A percentile compares a stretch with the other conserved stretches of the same genome.
Conservation (phyloP, 208 protist genomes). For the Leishmania amazonensis region DNA sequence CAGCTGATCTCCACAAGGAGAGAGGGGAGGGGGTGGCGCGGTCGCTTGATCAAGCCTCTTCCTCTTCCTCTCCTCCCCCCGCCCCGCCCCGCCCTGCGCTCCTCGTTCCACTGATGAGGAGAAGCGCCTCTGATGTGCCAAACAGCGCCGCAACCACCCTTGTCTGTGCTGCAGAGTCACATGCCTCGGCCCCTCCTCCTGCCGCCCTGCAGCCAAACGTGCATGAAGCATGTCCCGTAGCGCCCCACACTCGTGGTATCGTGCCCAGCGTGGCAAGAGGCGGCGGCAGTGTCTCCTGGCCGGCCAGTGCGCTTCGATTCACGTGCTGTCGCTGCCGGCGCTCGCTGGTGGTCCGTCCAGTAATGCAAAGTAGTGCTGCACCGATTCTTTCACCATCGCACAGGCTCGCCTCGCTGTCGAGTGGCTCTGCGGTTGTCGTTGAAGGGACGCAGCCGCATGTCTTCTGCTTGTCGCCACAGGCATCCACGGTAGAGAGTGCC, state of each 20-base stretch:
- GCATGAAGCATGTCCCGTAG: background rate
- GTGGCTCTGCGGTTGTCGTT: background rate
- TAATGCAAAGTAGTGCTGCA: slow-evolving; percentile 1
- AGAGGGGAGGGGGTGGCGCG: background rate
- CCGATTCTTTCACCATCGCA: background rate
- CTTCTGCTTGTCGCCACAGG: background rate
- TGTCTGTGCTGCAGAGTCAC: background rate
- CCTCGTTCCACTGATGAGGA: background rate
- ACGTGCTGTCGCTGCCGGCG: slow-evolving; percentile 31
- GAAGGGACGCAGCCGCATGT: background rate
- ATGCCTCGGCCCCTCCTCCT: background rate
- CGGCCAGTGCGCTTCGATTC: slow-evolving; percentile 15
- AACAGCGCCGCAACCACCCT: background rate
- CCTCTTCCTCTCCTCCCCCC: background rate
- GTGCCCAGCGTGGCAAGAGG: background rate
- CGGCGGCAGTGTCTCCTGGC: no score
- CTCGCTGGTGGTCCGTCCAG: slow-evolving; percentile 9
- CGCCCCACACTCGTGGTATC: background rate
- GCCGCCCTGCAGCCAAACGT: no score
- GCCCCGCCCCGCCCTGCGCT: background rate
- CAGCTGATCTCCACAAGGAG: background rate
- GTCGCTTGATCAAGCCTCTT: background rate
- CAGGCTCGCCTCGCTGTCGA: background rate
- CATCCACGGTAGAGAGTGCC: background rate
- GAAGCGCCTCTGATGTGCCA: background rate